Percentiles rank a stretch among this genome's conserved stretches.
phyloP scores from a whole-genome alignment of 495 filamentous ascomycete species.

The Hypoxylon fuscum region DNA sequence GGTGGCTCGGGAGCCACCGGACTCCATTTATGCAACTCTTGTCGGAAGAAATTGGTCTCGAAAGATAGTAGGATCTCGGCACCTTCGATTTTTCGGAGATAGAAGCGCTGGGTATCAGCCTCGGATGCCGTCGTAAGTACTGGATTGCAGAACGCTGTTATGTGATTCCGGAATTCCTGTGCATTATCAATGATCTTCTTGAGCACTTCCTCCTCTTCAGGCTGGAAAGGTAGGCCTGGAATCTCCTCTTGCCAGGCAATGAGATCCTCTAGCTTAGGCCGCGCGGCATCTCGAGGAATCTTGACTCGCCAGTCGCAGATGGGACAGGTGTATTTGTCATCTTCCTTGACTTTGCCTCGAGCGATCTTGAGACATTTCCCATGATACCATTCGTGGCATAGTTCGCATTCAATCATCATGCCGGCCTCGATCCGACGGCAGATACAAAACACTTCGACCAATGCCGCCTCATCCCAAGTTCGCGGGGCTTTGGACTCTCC shows the following conservation, averaged over 20 bases:
- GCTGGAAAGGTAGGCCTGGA: conserved; percentile 85
- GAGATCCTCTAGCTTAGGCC: conserved; percentile 94
- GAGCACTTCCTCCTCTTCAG: conserved; percentile 89
- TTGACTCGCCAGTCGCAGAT: conserved; percentile 98
- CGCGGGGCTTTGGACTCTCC: conserved; percentile 59
- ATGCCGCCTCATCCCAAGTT: conserved; percentile 60
- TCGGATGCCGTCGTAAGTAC: conserved; percentile 84
- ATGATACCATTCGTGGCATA: conserved; percentile 99
- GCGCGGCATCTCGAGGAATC: conserved; percentile 97
- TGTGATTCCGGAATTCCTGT: conserved; percentile 81
- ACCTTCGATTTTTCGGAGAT: conserved; percentile 96
- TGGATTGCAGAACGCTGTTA: conserved; percentile 81
- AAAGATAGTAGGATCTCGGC: conserved; percentile 91
- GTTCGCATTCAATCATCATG: conserved; percentile 99
- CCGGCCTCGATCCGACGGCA: conserved; percentile 92
- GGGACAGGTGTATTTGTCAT: conserved; percentile 97
- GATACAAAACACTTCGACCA: conserved; percentile 93
- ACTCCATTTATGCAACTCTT: conserved; percentile 95
- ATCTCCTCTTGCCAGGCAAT: conserved; percentile 89
- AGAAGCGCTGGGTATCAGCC: conserved; percentile 91
- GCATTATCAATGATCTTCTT: conserved; percentile 86
- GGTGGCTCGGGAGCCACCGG: conserved; percentile 89
- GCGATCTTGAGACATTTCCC: conserved; percentile 99
- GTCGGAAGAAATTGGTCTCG: conserved; percentile 97
- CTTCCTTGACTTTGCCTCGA: conserved; percentile 95